These are phyloP conservation scores for Trichosanthes truncata DNA, from an alignment of 306 rosid species.

Conservation along the genomic window DNA sequence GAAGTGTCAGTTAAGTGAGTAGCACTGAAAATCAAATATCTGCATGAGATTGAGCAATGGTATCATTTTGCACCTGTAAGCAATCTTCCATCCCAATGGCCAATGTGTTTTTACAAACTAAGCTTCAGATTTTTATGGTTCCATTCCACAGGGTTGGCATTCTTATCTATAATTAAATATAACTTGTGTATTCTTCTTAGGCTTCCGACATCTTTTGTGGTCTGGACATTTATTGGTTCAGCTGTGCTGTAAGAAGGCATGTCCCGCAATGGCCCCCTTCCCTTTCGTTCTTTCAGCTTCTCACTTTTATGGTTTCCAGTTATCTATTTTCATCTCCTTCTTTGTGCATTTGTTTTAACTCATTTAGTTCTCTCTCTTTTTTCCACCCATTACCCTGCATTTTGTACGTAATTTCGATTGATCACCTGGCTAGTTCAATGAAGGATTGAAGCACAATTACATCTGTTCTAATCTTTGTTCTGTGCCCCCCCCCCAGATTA, in stretches of 20 bases:
- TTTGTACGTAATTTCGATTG: background rate
- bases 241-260: background rate
- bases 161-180: background rate
- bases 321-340: background rate
- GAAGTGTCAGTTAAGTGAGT: background rate
- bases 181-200: background rate
- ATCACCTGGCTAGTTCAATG: background rate
- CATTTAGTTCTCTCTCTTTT: background rate
- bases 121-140: background rate
- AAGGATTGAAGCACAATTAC: background rate
- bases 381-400: background rate
- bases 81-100: background rate
- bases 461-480: background rate
- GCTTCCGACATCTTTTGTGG: background rate
- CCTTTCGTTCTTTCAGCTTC: background rate
- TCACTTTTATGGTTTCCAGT: background rate
- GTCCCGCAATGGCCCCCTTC: background rate
- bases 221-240: background rate
- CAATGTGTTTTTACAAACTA: background rate
- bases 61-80: background rate
- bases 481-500: constrained; percentile 22
- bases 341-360: background rate
- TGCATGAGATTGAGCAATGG: background rate
- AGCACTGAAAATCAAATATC: background rate
- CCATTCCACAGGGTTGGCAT: background rate